Evolutionary conservation across 441 rosid genomes (phyloP).

Genomic region (Populus hybrid): DNA sequence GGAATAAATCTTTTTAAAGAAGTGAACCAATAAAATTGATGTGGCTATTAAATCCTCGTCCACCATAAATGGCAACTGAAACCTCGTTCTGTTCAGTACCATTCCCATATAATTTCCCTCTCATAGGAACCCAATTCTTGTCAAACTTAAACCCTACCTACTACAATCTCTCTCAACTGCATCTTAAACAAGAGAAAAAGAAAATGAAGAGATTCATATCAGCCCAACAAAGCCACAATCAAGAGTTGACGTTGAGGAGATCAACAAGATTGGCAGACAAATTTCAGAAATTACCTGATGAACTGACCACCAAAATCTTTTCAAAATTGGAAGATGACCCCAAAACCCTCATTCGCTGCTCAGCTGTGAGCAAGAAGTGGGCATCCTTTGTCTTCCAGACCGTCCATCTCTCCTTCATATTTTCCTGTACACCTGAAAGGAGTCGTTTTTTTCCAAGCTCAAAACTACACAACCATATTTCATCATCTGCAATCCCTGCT

Average conservation of each 20-base stretch:
- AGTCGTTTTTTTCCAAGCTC: not conserved
- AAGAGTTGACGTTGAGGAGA: not conserved
- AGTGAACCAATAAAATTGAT: not conserved
- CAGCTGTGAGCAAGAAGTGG: not conserved
- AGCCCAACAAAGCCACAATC: not conserved
- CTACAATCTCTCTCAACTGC: not conserved
- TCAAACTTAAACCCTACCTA: not conserved
- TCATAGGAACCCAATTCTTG: not conserved
- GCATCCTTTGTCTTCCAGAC: not conserved
- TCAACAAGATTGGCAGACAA: not conserved
- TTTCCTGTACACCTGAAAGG: not conserved
- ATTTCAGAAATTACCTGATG: not conserved
- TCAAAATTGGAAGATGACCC: not conserved
- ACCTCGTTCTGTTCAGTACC: not conserved
- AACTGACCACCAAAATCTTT: not conserved
- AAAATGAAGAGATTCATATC: not conserved
- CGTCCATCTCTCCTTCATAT: not conserved
- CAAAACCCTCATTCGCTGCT: not conserved
- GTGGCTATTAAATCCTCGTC: not conserved
- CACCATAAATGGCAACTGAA: not conserved
- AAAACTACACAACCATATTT: not conserved
- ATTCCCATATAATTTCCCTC: not conserved
- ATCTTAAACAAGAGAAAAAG: too few species aligned
- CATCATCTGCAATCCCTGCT: not conserved
- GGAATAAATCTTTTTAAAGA: not conserved